These are phyloP conservation scores for Phytophthora kernoviae DNA, from an alignment of 352 stramenopile genomes.

Conservation along the genomic window DNA sequence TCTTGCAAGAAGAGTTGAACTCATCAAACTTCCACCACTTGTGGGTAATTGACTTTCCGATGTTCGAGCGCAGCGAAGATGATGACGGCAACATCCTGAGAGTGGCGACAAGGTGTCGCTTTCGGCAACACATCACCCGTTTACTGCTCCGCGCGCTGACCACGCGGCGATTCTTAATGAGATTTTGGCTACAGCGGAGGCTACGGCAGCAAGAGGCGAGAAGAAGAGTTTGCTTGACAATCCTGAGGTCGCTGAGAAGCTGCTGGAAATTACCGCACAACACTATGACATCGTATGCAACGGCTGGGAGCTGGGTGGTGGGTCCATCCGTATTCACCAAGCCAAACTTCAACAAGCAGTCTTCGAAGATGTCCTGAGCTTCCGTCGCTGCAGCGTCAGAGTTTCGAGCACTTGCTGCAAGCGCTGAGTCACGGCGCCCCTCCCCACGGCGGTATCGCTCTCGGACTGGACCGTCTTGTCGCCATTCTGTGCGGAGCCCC, in stretches of 20 bases:
- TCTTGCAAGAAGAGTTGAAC: slow-evolving; percentile 64
- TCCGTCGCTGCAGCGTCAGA: slow-evolving; percentile 65
- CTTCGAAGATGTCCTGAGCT: slow-evolving; percentile 82
- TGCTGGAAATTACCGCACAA: slow-evolving; percentile 71
- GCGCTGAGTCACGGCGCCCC: slow-evolving; percentile 79
- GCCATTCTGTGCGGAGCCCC: slow-evolving; percentile 80
- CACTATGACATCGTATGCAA: slow-evolving; percentile 92
- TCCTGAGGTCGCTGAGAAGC: slow-evolving; percentile 50
- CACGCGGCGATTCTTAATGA: slow-evolving; percentile 50
- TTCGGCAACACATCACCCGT: slow-evolving; percentile 86
- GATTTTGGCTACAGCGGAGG: slow-evolving; percentile 35
- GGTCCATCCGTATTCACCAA: slow-evolving; percentile 87
- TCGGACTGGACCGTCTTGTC: slow-evolving; percentile 87
- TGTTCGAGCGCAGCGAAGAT: slow-evolving; percentile 84
- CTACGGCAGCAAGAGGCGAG: slow-evolving; percentile 11
- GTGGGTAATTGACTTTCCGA: slow-evolving; percentile 89
- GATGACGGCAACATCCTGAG: slow-evolving; percentile 38
- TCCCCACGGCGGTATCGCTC: slow-evolving; percentile 83
- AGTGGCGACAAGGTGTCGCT: slow-evolving; percentile 44
- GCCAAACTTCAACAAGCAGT: slow-evolving; percentile 72
- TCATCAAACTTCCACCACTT: slow-evolving; percentile 78
- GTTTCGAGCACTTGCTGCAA: slow-evolving; percentile 86
- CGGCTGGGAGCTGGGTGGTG: slow-evolving; percentile 86
- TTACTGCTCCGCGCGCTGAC: slow-evolving; percentile 71
- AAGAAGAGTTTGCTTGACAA: slow-evolving; percentile 55